A percentile compares a stretch with the other conserved stretches of the same genome.
phyloP scores from a whole-genome alignment of 352 stramenopile species.

The Pythium grandisporangium region DNA sequence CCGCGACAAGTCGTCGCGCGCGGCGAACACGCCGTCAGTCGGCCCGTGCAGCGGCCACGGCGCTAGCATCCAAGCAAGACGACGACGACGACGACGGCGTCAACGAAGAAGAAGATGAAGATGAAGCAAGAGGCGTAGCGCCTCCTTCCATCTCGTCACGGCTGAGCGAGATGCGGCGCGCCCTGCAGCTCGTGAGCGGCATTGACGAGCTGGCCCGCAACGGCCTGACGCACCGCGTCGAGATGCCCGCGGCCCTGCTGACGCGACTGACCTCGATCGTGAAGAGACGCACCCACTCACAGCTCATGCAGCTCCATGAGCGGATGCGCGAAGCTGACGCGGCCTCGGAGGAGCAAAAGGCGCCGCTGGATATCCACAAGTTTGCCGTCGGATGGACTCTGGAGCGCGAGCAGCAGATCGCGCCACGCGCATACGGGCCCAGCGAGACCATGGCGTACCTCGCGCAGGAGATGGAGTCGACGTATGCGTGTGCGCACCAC shows the following conservation, averaged over 20 bases:
- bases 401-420: slow-evolving; percentile 53
- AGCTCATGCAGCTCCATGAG: slow-evolving; percentile 60
- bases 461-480: slow-evolving; percentile 62
- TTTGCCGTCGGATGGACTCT: slow-evolving; percentile 71
- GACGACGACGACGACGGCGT: slow-evolving; percentile 28
- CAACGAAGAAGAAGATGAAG: slow-evolving; percentile 23
- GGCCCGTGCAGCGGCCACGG: too few species aligned
- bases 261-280: slow-evolving; percentile 46
- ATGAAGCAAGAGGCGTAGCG: not conserved
- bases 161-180: slow-evolving; percentile 23
- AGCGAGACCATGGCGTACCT: slow-evolving; percentile 67
- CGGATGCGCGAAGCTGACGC: slow-evolving; percentile 35
- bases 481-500: slow-evolving; percentile 58
- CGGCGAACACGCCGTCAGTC: not conserved
- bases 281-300: slow-evolving; percentile 64
- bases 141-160: slow-evolving; percentile 13
- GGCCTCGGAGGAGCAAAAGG: slow-evolving; percentile 28
- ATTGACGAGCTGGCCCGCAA: slow-evolving; percentile 58
- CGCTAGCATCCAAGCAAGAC: not conserved
- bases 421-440: slow-evolving; percentile 56
- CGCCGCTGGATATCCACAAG: slow-evolving; percentile 77
- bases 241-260: slow-evolving; percentile 65
- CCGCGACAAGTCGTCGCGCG: too few species aligned
- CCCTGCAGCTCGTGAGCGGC: slow-evolving; percentile 34
- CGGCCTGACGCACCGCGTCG: slow-evolving; percentile 51